Base-by-base conservation (phyloP, 2,329 filamentous ascomycete species). In the Diaporthe sp. region DNA sequence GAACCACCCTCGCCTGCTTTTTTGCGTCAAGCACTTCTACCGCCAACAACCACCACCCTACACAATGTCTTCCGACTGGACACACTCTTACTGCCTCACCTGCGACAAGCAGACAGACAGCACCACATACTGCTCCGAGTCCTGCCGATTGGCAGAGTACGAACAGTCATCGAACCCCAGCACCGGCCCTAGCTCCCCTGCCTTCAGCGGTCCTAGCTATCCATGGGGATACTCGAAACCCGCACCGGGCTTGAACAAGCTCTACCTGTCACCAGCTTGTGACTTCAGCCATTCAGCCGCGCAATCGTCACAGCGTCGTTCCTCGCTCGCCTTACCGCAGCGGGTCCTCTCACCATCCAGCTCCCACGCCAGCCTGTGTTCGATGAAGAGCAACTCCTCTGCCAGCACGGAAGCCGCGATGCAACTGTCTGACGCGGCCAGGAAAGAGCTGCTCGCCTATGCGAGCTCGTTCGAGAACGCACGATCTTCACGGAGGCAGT, bases 71-170 rank as follows among this genome's bases (percentile, higher is more conserved):
- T 86, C 87, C 82, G 89, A 91, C 79, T 98, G 96, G 95, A 94
- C 94, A 81, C 94, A 94, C 84, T 93, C 97, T 85, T 98, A 95
- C 90, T 98, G 96, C 89, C 92, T 98, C 80, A 92, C 94, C 87
- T 98, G 96, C 88, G 96, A 98, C 87, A 93, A 94, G 86, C 94
- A 97, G 86, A 95, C 94, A 76, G 91, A 94, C 78, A 92, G 92
- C 74, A 92, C 92, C 77, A 92, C 94, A 79, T 98, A 98, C 89
- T 98, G 96, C 89, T 98, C 95, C 62, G 95, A 98, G 86, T 91
- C 94, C 42, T 98, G 96, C 89, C 92, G 95, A 78, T 89, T 98
- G 59, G 94, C 94, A 79, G 96, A 98, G 85, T 92, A 96, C 80
- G 95, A 98, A 85, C 92, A 90, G 51, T 89, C 88, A 17, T 85